Percentiles rank a stretch among this genome's conserved stretches.
Evolutionary conservation across 2,329 filamentous ascomycete species (phyloP).

Genomic region (Pestalotiopsis sp.): DNA sequence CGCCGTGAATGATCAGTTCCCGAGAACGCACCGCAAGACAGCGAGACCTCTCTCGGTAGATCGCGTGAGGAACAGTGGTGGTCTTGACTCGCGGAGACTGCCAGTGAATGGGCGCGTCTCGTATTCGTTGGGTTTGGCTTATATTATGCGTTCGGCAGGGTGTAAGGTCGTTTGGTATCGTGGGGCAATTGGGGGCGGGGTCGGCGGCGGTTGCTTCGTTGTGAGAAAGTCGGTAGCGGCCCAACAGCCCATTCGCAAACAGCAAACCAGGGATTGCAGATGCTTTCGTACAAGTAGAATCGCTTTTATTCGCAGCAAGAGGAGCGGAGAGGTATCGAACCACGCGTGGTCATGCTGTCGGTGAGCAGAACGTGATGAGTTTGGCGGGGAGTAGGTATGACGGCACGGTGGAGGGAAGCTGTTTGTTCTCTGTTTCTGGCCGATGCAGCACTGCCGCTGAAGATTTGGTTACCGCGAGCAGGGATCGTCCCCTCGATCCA

Average conservation of each 20-base stretch:
- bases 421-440: no score
- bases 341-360: slow-evolving; percentile 4
- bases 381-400: not conserved
- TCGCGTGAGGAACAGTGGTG: not conserved
- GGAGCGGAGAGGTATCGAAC: not conserved
- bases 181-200: slow-evolving; percentile 9
- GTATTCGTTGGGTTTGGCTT: not conserved
- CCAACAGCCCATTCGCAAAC: not conserved
- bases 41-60: not conserved
- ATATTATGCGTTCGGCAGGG: not conserved
- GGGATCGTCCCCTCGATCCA: not conserved
- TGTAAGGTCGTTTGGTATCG: not conserved
- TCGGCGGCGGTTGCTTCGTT: not conserved
- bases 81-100: not conserved
- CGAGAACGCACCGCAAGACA: not conserved
- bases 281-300: not conserved
- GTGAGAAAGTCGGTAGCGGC: not conserved
- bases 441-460: not conserved
- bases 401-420: slow-evolving; percentile 1
- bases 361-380: not conserved
- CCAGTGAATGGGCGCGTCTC: not conserved
- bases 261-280: not conserved
- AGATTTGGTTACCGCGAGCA: slow-evolving; percentile 5
- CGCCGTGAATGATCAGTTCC: not conserved
- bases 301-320: not conserved